A percentile compares a stretch with the other conserved stretches of the same genome.
Conservation (phyloP, 192 early-diverging fungal genomes). For the Linnemannia elongata region DNA sequence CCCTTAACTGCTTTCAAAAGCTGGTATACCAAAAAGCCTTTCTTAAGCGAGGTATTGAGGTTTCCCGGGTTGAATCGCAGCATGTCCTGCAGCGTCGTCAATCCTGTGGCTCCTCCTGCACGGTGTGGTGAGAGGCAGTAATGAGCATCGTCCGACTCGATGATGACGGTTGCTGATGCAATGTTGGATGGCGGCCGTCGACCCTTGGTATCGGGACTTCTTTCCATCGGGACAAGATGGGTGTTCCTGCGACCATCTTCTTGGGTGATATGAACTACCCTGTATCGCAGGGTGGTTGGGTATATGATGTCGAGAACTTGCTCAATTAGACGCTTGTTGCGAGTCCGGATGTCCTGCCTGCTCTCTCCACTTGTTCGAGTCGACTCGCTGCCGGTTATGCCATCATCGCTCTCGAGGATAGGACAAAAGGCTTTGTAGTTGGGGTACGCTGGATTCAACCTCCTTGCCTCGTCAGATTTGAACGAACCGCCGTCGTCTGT, state of each 20-base stretch:
- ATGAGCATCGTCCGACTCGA: slow-evolving; percentile 65
- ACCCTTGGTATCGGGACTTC: slow-evolving; percentile 13
- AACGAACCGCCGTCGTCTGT: not conserved
- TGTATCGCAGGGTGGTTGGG: slow-evolving; percentile 57
- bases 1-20: slow-evolving; percentile 62
- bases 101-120: slow-evolving; percentile 50
- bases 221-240: slow-evolving; percentile 34
- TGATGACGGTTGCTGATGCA: slow-evolving; percentile 44
- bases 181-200: slow-evolving; percentile 26
- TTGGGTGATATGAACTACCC: slow-evolving; percentile 27
- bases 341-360: not conserved
- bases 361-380: not conserved
- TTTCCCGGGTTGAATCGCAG: slow-evolving; percentile 71
- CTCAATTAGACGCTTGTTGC: slow-evolving; percentile 46
- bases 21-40: slow-evolving; percentile 74
- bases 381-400: not conserved
- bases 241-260: slow-evolving; percentile 12
- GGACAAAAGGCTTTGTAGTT: slow-evolving; percentile 33
- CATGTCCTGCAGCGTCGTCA: slow-evolving; percentile 68
- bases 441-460: not conserved
- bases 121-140: slow-evolving; percentile 68
- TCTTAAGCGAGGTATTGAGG: slow-evolving; percentile 69
- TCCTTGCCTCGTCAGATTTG: not conserved
- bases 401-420: slow-evolving; percentile 41
- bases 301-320: slow-evolving; percentile 58